phyloP scores from a whole-genome alignment of 2,329 filamentous ascomycete species.

The Dryadomyces quercivorus region DNA sequence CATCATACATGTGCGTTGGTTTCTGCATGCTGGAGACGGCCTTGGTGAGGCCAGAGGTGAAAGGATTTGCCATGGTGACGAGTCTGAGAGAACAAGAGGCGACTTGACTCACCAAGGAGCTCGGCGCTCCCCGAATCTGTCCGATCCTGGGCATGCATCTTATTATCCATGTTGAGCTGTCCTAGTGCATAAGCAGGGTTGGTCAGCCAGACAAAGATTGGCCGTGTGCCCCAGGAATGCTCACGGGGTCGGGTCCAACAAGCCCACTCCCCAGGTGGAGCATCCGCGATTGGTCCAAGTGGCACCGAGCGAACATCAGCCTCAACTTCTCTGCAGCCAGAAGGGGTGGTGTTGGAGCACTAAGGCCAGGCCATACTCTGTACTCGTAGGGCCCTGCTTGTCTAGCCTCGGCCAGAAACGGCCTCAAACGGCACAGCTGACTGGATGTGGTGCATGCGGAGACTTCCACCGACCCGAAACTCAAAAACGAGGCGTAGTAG shows the following conservation, averaged over 20 bases:
- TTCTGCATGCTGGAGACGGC: slow-evolving; percentile 4
- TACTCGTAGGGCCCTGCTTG: no score
- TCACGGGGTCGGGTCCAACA: not conserved
- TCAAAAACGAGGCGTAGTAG: not conserved
- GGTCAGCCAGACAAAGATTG: no score
- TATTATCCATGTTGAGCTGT: no score
- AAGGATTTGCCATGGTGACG: not conserved
- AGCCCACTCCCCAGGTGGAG: not conserved
- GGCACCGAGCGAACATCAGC: not conserved
- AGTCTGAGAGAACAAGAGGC: not conserved
- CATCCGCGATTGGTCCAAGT: not conserved
- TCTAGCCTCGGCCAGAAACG: not conserved
- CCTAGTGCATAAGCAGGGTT: no score
- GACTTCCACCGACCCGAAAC: not conserved
- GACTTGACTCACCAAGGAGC: no score
- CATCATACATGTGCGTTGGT: slow-evolving; percentile 10
- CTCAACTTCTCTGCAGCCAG: no score
- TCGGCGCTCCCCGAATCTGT: no score
- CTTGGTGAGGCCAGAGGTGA: not conserved
- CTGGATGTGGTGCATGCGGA: not conserved
- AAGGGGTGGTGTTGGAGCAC: no score
- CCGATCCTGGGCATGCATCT: no score
- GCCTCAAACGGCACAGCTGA: not conserved
- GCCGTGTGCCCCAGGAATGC: not conserved
- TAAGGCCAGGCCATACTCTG: no score